These are phyloP conservation scores for Sanghuangporus weigelae DNA, from an alignment of 1,284 basidiomycete genomes.

Conservation along the genomic window DNA sequence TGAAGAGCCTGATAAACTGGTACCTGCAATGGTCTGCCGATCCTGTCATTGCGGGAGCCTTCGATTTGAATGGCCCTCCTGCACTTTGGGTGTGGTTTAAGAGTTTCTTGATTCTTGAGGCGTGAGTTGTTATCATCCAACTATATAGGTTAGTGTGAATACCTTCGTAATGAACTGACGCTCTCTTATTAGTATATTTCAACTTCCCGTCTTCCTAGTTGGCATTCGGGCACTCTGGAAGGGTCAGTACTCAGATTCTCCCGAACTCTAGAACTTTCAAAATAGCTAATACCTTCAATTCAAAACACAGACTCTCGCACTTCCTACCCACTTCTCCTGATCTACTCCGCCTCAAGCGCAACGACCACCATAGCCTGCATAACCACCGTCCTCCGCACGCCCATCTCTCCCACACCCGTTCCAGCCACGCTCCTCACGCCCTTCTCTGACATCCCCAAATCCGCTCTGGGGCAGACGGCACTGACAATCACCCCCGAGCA, in stretches of 20 bases:
- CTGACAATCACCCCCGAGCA: conserved; percentile 36
- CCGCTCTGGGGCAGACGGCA: neutral
- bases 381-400: conserved; percentile 47
- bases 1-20: conserved; percentile 37
- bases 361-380: conserved; percentile 77
- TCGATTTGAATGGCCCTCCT: conserved; percentile 37
- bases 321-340: conserved; percentile 53
- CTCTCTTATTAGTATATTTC: conserved; percentile 50
- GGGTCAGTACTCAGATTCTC: conserved; percentile 36
- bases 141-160: conserved; percentile 12
- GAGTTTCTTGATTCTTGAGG: conserved; percentile 57
- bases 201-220: conserved; percentile 71
- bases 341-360: conserved; percentile 73
- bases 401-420: conserved; percentile 30
- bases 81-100: conserved; percentile 58
- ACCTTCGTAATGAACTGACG: conserved; percentile 26
- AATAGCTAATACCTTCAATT: conserved; percentile 4
- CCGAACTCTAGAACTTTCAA: neutral
- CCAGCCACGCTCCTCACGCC: conserved; percentile 21
- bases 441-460: neutral
- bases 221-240: conserved; percentile 63
- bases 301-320: conserved; percentile 35
- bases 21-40: conserved; percentile 55
- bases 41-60: conserved; percentile 53
- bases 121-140: conserved; percentile 16